phyloP scores from a whole-genome alignment of 306 rosid species.

The Gillenia trifoliata region DNA sequence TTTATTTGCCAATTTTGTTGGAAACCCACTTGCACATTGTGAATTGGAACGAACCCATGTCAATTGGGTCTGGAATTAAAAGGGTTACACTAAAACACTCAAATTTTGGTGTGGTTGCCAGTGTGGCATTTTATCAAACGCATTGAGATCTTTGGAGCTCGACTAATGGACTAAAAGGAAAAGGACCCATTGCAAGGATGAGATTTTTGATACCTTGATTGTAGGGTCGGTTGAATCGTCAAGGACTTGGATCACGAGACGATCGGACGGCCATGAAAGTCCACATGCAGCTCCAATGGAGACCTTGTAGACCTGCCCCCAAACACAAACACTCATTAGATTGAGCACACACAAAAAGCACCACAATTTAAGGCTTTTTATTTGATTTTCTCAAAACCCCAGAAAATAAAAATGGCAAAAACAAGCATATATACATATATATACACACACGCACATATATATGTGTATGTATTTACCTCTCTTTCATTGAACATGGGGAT shows the following conservation, averaged over 20 bases:
- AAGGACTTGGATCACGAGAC: conserved; percentile 95
- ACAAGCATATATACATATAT: too few relatives aligned
- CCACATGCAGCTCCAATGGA: conserved; percentile 98
- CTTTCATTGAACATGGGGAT: conserved; percentile 96
- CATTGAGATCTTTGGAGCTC: background rate
- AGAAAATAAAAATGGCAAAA: background rate
- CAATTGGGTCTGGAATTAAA: background rate
- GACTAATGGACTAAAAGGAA: background rate
- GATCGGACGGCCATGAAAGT: conserved; percentile 95
- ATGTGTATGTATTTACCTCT: conserved; percentile 45
- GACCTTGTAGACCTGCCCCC: conserved; percentile 80
- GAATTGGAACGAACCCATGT: background rate
- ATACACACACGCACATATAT: too few relatives aligned
- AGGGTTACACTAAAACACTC: background rate
- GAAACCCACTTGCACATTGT: background rate
- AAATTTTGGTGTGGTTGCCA: background rate
- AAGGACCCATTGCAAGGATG: background rate
- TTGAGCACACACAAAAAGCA: background rate
- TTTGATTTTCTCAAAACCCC: conserved; percentile 1
- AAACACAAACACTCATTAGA: background rate
- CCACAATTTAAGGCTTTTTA: conserved; percentile 5
- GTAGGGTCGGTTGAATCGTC: conserved; percentile 94
- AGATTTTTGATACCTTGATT: conserved; percentile 51
- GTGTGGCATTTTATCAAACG: background rate
- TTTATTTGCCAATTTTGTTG: background rate